phyloP scores from a whole-genome alignment of 1,284 basidiomycete species.

The Butyriboletus appendiculatus region DNA sequence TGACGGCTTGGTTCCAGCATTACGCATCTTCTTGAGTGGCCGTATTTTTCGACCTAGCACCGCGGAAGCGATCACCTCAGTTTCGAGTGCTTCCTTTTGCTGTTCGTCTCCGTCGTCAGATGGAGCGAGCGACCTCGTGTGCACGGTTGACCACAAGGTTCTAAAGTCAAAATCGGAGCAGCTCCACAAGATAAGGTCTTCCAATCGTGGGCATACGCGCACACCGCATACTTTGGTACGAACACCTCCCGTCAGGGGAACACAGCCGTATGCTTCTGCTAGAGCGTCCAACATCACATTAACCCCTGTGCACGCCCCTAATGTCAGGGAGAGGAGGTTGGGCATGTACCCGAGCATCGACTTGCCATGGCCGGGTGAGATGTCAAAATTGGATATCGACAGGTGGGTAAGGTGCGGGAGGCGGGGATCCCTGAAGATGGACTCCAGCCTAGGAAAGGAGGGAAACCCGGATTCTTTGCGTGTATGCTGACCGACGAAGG shows the following conservation, averaged over 20 bases:
- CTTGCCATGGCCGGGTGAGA: slow-evolving; percentile 29
- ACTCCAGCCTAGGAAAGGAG: slow-evolving; percentile 38
- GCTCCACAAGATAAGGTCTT: slow-evolving; percentile 49
- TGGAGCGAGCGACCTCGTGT: slow-evolving; percentile 37
- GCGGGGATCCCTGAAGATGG: slow-evolving; percentile 45
- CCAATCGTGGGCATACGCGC: slow-evolving; percentile 50
- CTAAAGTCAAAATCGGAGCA: slow-evolving; percentile 46
- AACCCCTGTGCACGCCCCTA: slow-evolving; percentile 36
- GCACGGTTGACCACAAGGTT: slow-evolving; percentile 38
- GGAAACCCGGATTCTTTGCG: slow-evolving; percentile 23
- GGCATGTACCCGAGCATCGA: slow-evolving; percentile 43
- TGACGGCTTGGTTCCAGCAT: slow-evolving; percentile 5
- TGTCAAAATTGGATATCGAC: slow-evolving; percentile 36
- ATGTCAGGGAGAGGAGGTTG: slow-evolving; percentile 36
- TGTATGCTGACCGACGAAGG: slow-evolving; percentile 31
- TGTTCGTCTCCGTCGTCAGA: slow-evolving; percentile 17
- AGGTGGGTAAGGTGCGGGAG: slow-evolving; percentile 39
- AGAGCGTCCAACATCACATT: slow-evolving; percentile 28
- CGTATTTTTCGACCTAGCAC: slow-evolving; percentile 35
- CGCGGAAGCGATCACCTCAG: slow-evolving; percentile 32
- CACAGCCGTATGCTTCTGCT: slow-evolving; percentile 32
- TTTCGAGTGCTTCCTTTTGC: slow-evolving; percentile 12
- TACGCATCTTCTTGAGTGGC: slow-evolving; percentile 32
- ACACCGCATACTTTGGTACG: slow-evolving; percentile 23
- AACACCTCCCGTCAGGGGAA: slow-evolving; percentile 9